A percentile compares a stretch with the other conserved stretches of the same genome.
These are phyloP conservation scores for Pythium guiyangense DNA, from an alignment of 352 stramenopile species.

Conservation along the genomic window DNA sequence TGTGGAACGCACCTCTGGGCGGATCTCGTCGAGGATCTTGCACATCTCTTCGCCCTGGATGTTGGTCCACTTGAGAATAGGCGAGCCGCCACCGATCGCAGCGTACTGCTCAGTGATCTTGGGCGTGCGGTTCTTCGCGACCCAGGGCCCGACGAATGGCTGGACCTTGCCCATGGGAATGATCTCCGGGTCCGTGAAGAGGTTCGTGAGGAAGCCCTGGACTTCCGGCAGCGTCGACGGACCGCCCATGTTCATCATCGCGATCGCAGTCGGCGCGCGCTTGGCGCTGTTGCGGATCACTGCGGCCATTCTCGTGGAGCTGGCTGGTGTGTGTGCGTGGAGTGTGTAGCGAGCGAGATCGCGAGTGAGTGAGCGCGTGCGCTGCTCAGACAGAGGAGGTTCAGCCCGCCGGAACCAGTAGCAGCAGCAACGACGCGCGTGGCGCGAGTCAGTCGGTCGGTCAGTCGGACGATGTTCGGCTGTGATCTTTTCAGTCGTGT, in stretches of 20 bases:
- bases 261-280: conserved; percentile 51
- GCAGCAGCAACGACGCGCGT: too few relatives aligned
- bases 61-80: conserved; percentile 96
- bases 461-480: not conserved
- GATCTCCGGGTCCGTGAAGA: conserved; percentile 99
- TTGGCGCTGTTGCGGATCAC: conserved; percentile 33
- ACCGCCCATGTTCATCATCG: conserved; percentile 97
- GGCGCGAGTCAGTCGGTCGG: not conserved
- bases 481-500: not conserved
- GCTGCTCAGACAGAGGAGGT: not conserved
- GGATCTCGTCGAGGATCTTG: conserved; percentile 86
- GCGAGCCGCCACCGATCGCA: conserved; percentile 95
- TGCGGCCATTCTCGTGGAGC: conserved; percentile 1
- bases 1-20: conserved; percentile 68
- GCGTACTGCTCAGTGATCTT: conserved; percentile 95
- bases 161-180: conserved; percentile 95
- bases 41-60: conserved; percentile 92
- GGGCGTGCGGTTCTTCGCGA: conserved; percentile 88
- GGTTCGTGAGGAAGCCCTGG: conserved; percentile 97
- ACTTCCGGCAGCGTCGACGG: conserved; percentile 94
- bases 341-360: too few relatives aligned
- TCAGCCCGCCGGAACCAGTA: not conserved
- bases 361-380: not conserved
- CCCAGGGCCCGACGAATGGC: conserved; percentile 68
- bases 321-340: too few relatives aligned